These are phyloP conservation scores for Setomelanomma holmii DNA, from an alignment of 2,329 filamentous ascomycete genomes.

Conservation along the genomic window DNA sequence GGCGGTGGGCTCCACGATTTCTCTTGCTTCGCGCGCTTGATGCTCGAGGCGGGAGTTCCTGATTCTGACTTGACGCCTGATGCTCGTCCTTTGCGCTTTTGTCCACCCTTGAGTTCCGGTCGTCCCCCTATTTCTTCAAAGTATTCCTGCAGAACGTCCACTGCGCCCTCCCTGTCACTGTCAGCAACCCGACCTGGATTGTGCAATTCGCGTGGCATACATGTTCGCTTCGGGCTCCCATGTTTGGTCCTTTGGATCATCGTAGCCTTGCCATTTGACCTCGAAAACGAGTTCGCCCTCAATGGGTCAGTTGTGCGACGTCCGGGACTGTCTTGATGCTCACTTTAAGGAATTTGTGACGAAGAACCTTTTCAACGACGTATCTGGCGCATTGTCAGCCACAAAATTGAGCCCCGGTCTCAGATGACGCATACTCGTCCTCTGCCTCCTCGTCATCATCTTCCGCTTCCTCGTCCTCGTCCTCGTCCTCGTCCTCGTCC, in stretches of 20 bases:
- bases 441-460: conserved; percentile 42
- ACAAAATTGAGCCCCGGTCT: not conserved
- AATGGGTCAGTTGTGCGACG: conserved; percentile 12
- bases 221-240: conserved; percentile 82
- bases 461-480: conserved; percentile 51
- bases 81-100: conserved; percentile 52
- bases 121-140: conserved; percentile 69
- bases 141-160: conserved; percentile 69
- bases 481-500: conserved; percentile 30
- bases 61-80: conserved; percentile 29
- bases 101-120: conserved; percentile 62
- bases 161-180: conserved; percentile 41
- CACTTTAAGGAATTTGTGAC: conserved; percentile 62
- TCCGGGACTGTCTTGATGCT: conserved; percentile 44
- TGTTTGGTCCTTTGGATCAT: conserved; percentile 72
- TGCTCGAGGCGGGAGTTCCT: conserved; percentile 27
- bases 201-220: conserved; percentile 48
- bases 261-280: conserved; percentile 84
- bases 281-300: conserved; percentile 60
- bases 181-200: conserved; percentile 5
- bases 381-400: conserved; percentile 60
- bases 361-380: conserved; percentile 75
- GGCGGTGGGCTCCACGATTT: conserved; percentile 70
- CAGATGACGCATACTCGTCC: conserved; percentile 49
- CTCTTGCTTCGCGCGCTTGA: conserved; percentile 47